Evolutionary conservation across 805 yeast genomes (phyloP), one percentile per base, ranked within the genome.

Genomic region (Candida arabinofermentans): DNA sequence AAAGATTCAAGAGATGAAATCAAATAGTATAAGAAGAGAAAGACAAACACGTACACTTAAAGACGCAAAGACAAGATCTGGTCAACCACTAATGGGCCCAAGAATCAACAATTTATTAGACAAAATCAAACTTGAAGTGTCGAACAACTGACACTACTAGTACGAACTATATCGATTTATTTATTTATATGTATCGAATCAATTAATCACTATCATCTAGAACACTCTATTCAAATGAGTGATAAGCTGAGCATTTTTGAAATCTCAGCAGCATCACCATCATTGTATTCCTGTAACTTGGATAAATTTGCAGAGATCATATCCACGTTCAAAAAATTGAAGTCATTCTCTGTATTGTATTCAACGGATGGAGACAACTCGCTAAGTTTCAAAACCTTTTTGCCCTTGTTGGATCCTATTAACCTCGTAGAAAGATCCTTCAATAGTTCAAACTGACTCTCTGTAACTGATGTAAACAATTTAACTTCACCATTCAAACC

Each of bases 51-150:
- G 54, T 29, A 59, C 54, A 18, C 51, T 81, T 39, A 65, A 70
- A 8, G 69, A 73, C 43, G 51, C 65, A 7, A 80, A 69, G 47
- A 90, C 96, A 1, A 70, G 71, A 53, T 58, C 67, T 3, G 98
- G 98, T 0, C 98, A 90, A 61, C 97, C 97, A 2, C 64, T 77
- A 34, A 86, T 90, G 91, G 96, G 88, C 0, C 95, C 96, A 13
- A 77, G 95, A 62, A 86, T 90, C 43, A 82, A 79, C 42, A 77
- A 79, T 51, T 67, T 90, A 34, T 69, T 90, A 37, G 93, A 84
- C 40, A 86, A 88, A 61, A 86, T 90, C 46, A 80, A 77, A 55
- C 64, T 63, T 23, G 81, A 77, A 48, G 46, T 43, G 34, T 36
- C 49, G 24, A 37, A 39, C 12, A 13, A 43, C 35, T 7, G 14